Conservation (phyloP, 805 yeast species). For the Saccharomycopsis malanga region DNA sequence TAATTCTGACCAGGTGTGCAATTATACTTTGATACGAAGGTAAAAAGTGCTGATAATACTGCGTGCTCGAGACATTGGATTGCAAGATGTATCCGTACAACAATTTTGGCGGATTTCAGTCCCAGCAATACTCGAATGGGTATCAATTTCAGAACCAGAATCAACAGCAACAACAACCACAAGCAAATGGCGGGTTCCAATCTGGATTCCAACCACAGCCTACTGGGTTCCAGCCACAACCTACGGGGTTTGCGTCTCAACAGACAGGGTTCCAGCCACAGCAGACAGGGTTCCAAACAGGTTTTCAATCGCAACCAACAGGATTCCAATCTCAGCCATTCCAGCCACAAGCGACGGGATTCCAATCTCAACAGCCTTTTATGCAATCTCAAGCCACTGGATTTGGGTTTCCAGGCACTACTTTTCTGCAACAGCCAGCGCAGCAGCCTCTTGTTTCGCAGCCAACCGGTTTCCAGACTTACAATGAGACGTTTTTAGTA, state of each 20-base stretch:
- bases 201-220: background rate
- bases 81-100: slow-evolving; percentile 1
- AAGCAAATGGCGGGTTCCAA: background rate
- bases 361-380: slow-evolving; percentile 19
- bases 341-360: slow-evolving; percentile 18
- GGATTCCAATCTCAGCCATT: slow-evolving; percentile 22
- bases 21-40: too few species aligned
- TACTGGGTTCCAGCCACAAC: slow-evolving; percentile 1
- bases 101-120: slow-evolving; percentile 2
- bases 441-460: slow-evolving; percentile 27
- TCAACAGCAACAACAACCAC: background rate
- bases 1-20: too few species aligned
- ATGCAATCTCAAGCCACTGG: slow-evolving; percentile 14
- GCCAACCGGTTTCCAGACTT: slow-evolving; percentile 27
- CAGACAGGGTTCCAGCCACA: slow-evolving; percentile 20
- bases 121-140: background rate
- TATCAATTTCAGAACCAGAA: background rate
- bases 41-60: too few species aligned
- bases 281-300: slow-evolving; percentile 14
- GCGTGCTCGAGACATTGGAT: too few species aligned
- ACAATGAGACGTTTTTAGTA: slow-evolving; percentile 25
- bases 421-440: slow-evolving; percentile 25
- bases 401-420: slow-evolving; percentile 2
- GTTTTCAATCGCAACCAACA: slow-evolving; percentile 1
- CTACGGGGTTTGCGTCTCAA: background rate